Percentiles rank a stretch among this genome's conserved stretches.
phyloP scores from a whole-genome alignment of 129 eudicot species.

The carrot (Daucus carota) region DH1_v3.0 NC_030381.2:41398001-41398500 shows the following conservation, averaged over 20 bases:
- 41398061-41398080: background rate
- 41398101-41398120: background rate
- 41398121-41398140: background rate
- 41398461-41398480: background rate
- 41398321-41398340: background rate
- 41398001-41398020: background rate
- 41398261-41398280: background rate
- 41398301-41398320: background rate
- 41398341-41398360: background rate
- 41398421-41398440: background rate
- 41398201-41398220: no score
- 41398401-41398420: background rate
- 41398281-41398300: background rate
- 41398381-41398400: background rate
- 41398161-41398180: background rate
- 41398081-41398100: background rate
- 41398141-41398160: background rate
- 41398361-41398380: background rate
- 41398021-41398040: no score
- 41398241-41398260: background rate
- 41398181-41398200: no score
- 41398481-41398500: background rate
- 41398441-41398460: background rate
- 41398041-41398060: background rate
- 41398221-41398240: background rate